phyloP scores from a whole-genome alignment of 208 protist species.

The Crithidia brevicula region DNA sequence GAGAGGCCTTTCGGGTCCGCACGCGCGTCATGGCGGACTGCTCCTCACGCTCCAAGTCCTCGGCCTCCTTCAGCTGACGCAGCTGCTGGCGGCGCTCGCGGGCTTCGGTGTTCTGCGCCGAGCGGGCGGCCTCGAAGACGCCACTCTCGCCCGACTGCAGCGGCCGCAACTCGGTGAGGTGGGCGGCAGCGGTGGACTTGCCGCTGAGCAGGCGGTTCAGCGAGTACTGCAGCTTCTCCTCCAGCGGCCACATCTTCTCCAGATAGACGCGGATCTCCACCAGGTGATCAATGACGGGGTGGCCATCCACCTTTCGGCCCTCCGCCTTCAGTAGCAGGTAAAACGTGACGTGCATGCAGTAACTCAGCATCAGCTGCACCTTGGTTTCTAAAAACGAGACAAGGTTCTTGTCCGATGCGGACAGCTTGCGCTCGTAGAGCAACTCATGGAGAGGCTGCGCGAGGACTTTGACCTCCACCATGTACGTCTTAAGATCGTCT shows the following conservation, averaged over 20 bases:
- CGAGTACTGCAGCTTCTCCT: constrained; percentile 96
- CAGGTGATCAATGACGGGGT: constrained; percentile 94
- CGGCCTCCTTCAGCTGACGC: constrained; percentile 64
- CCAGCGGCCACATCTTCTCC: constrained; percentile 95
- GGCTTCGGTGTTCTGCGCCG: constrained; percentile 48
- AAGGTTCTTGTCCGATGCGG: constrained; percentile 76
- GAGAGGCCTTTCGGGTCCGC: constrained; percentile 73
- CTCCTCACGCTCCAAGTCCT: constrained; percentile 87
- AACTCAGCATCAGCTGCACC: constrained; percentile 95
- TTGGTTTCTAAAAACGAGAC: constrained; percentile 91
- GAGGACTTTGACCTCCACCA: constrained; percentile 85
- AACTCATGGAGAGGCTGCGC: constrained; percentile 84
- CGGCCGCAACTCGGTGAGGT: constrained; percentile 72
- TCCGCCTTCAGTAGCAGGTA: constrained; percentile 94
- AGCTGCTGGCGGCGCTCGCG: constrained; percentile 72
- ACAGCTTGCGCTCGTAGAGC: constrained; percentile 79
- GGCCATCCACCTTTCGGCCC: constrained; percentile 90
- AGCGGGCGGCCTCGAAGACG: constrained; percentile 38
- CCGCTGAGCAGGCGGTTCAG: constrained; percentile 93
- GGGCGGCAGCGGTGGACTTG: constrained; percentile 66
- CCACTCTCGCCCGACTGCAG: constrained; percentile 43
- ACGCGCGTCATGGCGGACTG: constrained; percentile 83
- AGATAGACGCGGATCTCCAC: constrained; percentile 94
- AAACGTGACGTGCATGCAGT: constrained; percentile 96
- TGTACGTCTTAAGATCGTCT: constrained; percentile 84